Base-by-base conservation (phyloP, 306 rosid genomes). In the Vigna radiata region DNA sequence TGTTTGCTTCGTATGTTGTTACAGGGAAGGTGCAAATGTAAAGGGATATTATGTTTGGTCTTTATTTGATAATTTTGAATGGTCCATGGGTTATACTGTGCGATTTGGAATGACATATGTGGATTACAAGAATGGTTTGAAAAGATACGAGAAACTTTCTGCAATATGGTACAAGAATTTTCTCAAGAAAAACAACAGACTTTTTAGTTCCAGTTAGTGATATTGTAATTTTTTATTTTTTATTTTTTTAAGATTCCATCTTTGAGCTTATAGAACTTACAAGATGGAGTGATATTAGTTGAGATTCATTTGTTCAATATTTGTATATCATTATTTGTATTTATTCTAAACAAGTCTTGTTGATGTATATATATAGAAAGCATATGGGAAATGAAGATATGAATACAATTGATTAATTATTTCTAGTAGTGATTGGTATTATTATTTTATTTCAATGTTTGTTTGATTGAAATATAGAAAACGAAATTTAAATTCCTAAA, bases 31-130 rank as follows among this genome's bases (percentile, higher is more conserved):
- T 0, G 89, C 60, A 2, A 89, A 85, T 6, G 93, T 91, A 9
- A 84, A 77, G 11, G 93, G 93, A 0, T 89, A 87, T 19, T 91
- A 82, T 47, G 79, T 88, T 71, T 91, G 96, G 96, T 86, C 91
- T 0, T 68, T 91, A 49, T 55, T 87, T 14, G 93, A 91, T 44
- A 86, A 84, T 48, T 89, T 85, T 50, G 93, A 91, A 76, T 91
- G 96, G 96, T 19, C 18, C 0, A 62, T 31, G 0, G 96, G 96
- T 2, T 91, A 81, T 12, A 73, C 82, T 0, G 63, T 75, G 2
- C 81, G 90, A 2, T 91, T 87, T 54, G 91, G 96, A 16, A 79
- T 91, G 75, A 76, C 77, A 44, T 87, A 48, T 16, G 83, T 89
- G 4, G 91, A 91, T 61, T 87, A 80, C 54, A 77, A 82, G 11